These are phyloP conservation scores for Amanita pallidorosea DNA, from an alignment of 768 basidiomycete genomes.

Conservation along the genomic window DNA sequence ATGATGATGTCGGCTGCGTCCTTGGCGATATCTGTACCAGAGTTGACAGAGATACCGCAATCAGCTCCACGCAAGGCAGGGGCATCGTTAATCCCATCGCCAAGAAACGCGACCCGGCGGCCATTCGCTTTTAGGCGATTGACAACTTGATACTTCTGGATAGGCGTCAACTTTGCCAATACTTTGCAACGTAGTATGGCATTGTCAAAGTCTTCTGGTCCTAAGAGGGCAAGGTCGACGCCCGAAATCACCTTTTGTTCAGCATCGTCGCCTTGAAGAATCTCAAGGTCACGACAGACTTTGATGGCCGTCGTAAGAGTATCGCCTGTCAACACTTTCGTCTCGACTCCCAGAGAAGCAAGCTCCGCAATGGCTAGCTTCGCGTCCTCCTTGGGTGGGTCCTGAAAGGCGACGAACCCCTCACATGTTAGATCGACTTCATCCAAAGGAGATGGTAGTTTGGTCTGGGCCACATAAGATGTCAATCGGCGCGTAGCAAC, in stretches of 20 bases:
- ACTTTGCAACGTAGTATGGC: background rate
- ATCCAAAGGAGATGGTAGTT: background rate
- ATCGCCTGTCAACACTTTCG: conserved; percentile 23
- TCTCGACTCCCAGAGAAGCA: background rate
- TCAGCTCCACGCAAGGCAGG: conserved; percentile 8
- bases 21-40: conserved; percentile 19
- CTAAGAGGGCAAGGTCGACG: conserved; percentile 15
- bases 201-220: background rate
- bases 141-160: conserved; percentile 7
- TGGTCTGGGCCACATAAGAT: background rate
- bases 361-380: background rate
- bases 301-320: conserved; percentile 23
- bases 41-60: conserved; percentile 10
- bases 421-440: background rate
- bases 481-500: background rate
- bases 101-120: conserved; percentile 1
- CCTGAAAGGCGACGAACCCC: background rate
- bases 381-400: background rate
- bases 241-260: background rate
- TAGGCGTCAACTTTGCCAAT: conserved; percentile 5
- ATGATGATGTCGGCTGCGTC: conserved; percentile 26
- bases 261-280: conserved; percentile 11
- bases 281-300: conserved; percentile 24
- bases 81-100: background rate
- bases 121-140: background rate